Conservation (phyloP, 2,329 filamentous ascomycete species). For the Zasmidium cellare region DNA sequence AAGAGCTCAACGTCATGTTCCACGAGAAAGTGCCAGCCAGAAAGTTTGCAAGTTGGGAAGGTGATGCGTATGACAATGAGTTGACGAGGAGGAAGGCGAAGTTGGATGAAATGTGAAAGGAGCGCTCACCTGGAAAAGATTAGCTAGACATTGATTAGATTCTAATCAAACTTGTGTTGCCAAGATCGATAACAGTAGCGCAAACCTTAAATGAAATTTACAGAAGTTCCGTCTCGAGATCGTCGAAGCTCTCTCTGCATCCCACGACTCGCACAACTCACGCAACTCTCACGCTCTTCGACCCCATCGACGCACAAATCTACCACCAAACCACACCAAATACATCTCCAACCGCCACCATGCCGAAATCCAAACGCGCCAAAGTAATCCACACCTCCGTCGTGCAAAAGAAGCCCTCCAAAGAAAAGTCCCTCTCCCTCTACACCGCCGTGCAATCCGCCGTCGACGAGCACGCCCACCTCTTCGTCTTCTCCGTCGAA, state of each 20-base stretch:
- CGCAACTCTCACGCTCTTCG: no score
- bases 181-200: no score
- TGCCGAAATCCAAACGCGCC: conserved; percentile 96
- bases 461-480: conserved; percentile 81
- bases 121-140: no score
- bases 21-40: conserved; percentile 35
- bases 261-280: no score
- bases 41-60: conserved; percentile 30
- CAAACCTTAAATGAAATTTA: no score
- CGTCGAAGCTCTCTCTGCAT: no score
- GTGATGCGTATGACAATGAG: conserved; percentile 21
- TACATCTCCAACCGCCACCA: conserved; percentile 46
- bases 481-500: conserved; percentile 90
- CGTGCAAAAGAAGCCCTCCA: conserved; percentile 84
- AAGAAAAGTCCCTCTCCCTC: conserved; percentile 82
- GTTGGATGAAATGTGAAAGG: neutral
- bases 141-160: no score
- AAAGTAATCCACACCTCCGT: conserved; percentile 88
- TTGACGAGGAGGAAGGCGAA: neutral
- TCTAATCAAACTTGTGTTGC: no score
- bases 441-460: conserved; percentile 86
- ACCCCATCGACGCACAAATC: neutral
- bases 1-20: conserved; percentile 45
- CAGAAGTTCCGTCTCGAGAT: no score
- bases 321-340: neutral